Percentiles rank a stretch among this genome's conserved stretches.
These are phyloP conservation scores for Condylostoma magnum DNA, from an alignment of 169 alveolate species.

Conservation along the genomic window DNA sequence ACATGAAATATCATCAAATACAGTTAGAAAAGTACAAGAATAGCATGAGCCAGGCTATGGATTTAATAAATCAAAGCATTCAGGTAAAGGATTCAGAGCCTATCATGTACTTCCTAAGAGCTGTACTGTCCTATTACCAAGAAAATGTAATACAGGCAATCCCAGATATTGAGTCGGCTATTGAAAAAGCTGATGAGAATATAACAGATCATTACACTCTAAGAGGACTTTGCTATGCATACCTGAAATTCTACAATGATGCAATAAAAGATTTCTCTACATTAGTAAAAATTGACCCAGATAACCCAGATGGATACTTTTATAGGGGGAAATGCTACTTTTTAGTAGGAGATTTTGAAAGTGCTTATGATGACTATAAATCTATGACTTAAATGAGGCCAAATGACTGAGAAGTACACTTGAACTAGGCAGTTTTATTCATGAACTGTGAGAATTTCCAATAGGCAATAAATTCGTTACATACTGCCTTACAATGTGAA, in stretches of 20 bases:
- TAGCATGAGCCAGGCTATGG: neutral
- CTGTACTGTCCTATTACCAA: neutral
- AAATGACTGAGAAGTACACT: too few species aligned
- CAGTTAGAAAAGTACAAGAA: neutral
- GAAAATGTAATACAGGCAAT: conserved; percentile 19
- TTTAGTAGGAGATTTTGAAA: too few species aligned
- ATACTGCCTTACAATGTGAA: too few species aligned
- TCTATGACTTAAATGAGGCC: too few species aligned
- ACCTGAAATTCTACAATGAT: conserved; percentile 8
- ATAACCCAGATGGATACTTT: conserved; percentile 1
- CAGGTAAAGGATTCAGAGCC: conserved; percentile 3
- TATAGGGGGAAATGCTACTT: conserved; percentile 26
- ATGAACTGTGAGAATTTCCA: too few species aligned
- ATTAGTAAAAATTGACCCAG: conserved; percentile 6
- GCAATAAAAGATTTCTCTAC: conserved; percentile 32
- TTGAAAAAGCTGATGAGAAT: conserved; percentile 44
- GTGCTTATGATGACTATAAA: too few species aligned
- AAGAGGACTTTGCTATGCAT: conserved; percentile 21
- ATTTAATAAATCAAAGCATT: neutral
- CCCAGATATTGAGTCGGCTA: conserved; percentile 8
- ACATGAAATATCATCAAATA: neutral
- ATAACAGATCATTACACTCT: conserved; percentile 33
- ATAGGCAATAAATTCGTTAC: too few species aligned
- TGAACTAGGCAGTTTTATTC: too few species aligned
- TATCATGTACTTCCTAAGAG: neutral